Base-by-base conservation (phyloP, 768 basidiomycete species). In the Fomitopsis serialis region DNA sequence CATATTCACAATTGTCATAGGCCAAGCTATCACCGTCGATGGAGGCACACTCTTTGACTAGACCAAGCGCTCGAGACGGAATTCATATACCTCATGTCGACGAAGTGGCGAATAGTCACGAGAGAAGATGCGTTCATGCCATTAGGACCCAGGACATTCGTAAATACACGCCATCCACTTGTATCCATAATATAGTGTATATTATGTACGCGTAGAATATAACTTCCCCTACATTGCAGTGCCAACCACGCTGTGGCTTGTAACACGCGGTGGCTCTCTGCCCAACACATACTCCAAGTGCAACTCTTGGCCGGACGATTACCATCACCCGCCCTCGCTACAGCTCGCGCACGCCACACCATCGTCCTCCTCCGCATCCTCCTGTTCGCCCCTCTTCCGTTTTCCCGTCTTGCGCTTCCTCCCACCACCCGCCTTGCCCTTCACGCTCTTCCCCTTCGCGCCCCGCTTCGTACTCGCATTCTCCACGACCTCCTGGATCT, bases 311-410 rank as follows among this genome's bases (percentile, higher is more conserved):
- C n/a, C n/a, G n/a, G n/a, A n/a, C n/a, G n/a, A n/a, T n/a, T n/a
- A n/a, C 12, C 15, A 24, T 43, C 40, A 25, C 15, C 37, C 35
- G 22, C 13, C 52, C 3, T 48, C 43, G 23, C 29, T 40, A 35
- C 52, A 53, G 34, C 54, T 49, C 2, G 34, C 47, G 19, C 23
- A 48, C 17, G 42, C 57, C 13, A 32, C 57, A 12, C 40, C 42
- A 23, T 27, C 34, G n/a, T 45, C 55, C 29, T 60, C 56, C 4
- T 61, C 63, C 25, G 55, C 65, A 10, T 63, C 60, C 7, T 62
- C 61, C 2, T 54, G 61, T 22, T 53, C 57, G 27, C 46, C 58
- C 36, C 9, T 24, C 40, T 40, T 50, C 50, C 34, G 42, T 54
- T 55, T 60, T 43, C 54, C 36, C 46, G 55, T 58, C 49, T 40